phyloP scores from a whole-genome alignment of 768 basidiomycete genomes.

The Suillus subluteus region DNA sequence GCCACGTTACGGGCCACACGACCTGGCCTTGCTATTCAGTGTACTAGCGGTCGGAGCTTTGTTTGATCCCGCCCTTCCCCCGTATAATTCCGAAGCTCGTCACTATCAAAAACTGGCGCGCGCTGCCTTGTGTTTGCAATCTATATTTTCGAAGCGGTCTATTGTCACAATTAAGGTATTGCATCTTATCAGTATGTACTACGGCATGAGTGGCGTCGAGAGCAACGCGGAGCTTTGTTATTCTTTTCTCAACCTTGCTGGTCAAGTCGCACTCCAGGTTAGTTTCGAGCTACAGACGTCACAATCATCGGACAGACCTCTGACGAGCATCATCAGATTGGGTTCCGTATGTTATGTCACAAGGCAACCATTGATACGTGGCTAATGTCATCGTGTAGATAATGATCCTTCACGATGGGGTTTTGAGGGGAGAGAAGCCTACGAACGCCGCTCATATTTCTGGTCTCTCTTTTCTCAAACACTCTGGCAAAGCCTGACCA shows the following conservation, averaged over 20 bases:
- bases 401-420: conserved; percentile 56
- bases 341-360: conserved; percentile 17
- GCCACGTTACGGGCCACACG: conserved; percentile 47
- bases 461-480: conserved; percentile 53
- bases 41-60: conserved; percentile 52
- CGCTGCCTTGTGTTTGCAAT: conserved; percentile 50
- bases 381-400: conserved; percentile 35
- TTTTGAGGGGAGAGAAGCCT: conserved; percentile 51
- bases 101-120: conserved; percentile 54
- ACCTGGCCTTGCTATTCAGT: conserved; percentile 50
- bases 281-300: conserved; percentile 15
- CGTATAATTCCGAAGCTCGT: conserved; percentile 55
- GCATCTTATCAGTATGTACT: conserved; percentile 58
- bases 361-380: conserved; percentile 4
- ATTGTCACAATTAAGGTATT: conserved; percentile 51
- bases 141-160: conserved; percentile 47
- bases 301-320: background rate
- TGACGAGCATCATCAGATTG: conserved; percentile 14
- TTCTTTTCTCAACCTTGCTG: conserved; percentile 49
- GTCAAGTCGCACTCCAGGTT: conserved; percentile 52
- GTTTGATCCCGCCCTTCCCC: conserved; percentile 47
- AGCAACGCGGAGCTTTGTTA: conserved; percentile 52
- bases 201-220: conserved; percentile 56
- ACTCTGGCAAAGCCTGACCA: conserved; percentile 56
- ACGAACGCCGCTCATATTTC: conserved; percentile 57